These are phyloP conservation scores for Helianthus annuus DNA, from an alignment of 129 eudicot species.

Conservation along the genomic window HanXRQr2.0-SUNRISE NC_035436.2:182365639-182366138, in stretches of 20 bases:
- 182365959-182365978: too few relatives aligned
- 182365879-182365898: not conserved
- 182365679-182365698: too few relatives aligned
- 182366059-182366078: not conserved
- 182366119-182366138: not conserved
- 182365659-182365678: too few relatives aligned
- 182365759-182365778: not conserved
- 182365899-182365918: not conserved
- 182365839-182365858: not conserved
- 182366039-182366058: too few relatives aligned
- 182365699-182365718: too few relatives aligned
- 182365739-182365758: not conserved
- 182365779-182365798: not conserved
- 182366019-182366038: too few relatives aligned
- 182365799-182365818: not conserved
- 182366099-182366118: not conserved
- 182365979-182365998: too few relatives aligned
- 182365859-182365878: not conserved
- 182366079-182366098: not conserved
- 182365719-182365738: too few relatives aligned
- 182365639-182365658: not conserved
- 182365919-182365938: not conserved
- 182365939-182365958: too few relatives aligned
- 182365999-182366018: too few relatives aligned
- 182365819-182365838: not conserved